A percentile compares a stretch with the other conserved stretches of the same genome.
Conservation (phyloP, 2,329 filamentous ascomycete genomes). For the Nothopassalora personata region DNA sequence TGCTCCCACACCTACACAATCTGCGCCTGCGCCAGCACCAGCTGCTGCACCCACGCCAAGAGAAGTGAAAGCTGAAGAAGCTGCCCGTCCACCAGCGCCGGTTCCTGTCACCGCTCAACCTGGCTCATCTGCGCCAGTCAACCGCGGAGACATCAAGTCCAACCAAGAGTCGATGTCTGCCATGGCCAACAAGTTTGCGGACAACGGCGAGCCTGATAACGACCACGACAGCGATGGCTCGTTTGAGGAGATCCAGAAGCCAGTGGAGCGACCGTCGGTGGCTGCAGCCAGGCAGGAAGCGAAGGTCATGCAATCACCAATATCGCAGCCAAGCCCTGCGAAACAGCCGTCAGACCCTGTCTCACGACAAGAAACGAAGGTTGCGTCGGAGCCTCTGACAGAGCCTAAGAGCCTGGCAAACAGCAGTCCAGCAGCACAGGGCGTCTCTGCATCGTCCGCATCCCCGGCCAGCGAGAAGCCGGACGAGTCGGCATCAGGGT, state of each 20-base stretch:
- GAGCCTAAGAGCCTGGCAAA: conserved; percentile 17
- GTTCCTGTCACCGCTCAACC: conserved; percentile 30
- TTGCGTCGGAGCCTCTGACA: conserved; percentile 10
- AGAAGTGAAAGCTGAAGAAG: conserved; percentile 41
- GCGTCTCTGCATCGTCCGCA: conserved; percentile 15
- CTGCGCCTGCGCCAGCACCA: conserved; percentile 35
- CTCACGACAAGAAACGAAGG: conserved; percentile 19
- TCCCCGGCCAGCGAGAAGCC: conserved; percentile 29
- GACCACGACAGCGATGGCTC: conserved; percentile 64
- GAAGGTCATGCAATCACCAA: conserved; percentile 6
- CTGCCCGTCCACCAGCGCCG: conserved; percentile 42
- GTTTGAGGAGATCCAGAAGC: conserved; percentile 81
- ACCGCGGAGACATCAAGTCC: conserved; percentile 42
- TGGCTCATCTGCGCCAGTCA: neutral
- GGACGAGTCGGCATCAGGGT: conserved; percentile 10
- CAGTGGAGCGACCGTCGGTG: conserved; percentile 55
- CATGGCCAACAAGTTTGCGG: conserved; percentile 81
- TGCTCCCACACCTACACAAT: conserved; percentile 22
- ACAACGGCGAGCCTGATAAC: conserved; percentile 57
- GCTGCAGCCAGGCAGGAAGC: conserved; percentile 34
- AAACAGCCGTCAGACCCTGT: conserved; percentile 11
- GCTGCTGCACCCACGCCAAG: conserved; percentile 34
- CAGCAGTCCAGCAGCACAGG: conserved; percentile 12
- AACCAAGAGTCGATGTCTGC: conserved; percentile 82
- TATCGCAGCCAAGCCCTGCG: conserved; percentile 5